These are phyloP conservation scores for Cordyceps fumosorosea DNA, from an alignment of 2,329 filamentous ascomycete genomes.

Conservation along the genomic window DNA sequence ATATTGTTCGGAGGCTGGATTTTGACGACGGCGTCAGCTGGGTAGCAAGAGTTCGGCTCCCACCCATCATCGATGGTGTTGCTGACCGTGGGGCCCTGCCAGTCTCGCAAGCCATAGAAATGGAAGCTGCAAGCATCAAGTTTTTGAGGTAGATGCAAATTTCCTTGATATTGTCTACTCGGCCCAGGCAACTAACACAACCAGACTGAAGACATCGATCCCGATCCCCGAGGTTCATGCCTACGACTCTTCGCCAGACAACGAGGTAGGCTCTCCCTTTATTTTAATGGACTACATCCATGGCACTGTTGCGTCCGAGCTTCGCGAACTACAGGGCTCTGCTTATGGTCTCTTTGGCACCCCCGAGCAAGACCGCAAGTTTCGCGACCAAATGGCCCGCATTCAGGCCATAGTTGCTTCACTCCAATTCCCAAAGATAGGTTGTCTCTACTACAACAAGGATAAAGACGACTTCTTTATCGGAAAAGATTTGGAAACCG, in stretches of 20 bases:
- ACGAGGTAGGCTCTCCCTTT: neutral
- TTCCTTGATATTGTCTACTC: neutral
- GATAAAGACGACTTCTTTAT: neutral
- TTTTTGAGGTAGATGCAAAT: neutral
- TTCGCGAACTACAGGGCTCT: neutral
- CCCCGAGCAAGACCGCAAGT: constrained; percentile 1
- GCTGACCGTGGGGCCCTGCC: neutral
- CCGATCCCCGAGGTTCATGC: neutral
- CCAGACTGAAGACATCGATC: too few species aligned
- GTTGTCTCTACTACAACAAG: constrained; percentile 4
- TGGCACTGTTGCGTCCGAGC: neutral
- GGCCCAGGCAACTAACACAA: neutral
- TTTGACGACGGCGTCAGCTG: neutral
- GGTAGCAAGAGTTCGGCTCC: neutral
- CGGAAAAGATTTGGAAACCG: constrained; percentile 3
- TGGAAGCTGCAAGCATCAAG: neutral
- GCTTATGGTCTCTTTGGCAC: neutral
- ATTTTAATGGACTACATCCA: neutral
- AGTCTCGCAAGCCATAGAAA: neutral
- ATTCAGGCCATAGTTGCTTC: constrained; percentile 2
- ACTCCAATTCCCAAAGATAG: constrained; percentile 8
- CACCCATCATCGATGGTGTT: neutral
- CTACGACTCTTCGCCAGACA: neutral
- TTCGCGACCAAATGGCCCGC: constrained; percentile 6
- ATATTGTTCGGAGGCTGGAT: neutral